Percentiles rank a stretch among this genome's conserved stretches.
These are phyloP conservation scores for Penicillium sp. DNA, from an alignment of 2,329 filamentous ascomycete genomes.

Conservation along the genomic window DNA sequence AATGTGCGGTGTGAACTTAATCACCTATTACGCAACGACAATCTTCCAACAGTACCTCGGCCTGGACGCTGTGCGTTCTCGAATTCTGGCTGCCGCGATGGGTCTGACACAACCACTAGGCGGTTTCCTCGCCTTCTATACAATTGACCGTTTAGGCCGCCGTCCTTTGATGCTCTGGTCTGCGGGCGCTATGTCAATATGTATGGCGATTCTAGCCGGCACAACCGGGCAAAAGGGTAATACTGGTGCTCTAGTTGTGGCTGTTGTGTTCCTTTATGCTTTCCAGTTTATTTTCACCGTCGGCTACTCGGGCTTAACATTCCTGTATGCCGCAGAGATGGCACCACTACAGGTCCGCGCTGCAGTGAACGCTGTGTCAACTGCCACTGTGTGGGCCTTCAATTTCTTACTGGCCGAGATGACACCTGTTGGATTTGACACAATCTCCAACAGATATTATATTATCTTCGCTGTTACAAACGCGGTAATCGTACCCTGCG, in stretches of 20 bases:
- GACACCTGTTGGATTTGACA: slow-evolving; percentile 39
- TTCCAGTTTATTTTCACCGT: slow-evolving; percentile 63
- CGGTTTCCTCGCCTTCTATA: slow-evolving; percentile 47
- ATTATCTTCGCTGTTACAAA: slow-evolving; percentile 47
- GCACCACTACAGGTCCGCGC: slow-evolving; percentile 45
- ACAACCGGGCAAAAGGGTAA: slow-evolving; percentile 49
- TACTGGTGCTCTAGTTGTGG: slow-evolving; percentile 50
- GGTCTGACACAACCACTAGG: slow-evolving; percentile 38
- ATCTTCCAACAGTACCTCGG: slow-evolving; percentile 39
- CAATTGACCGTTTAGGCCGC: slow-evolving; percentile 45
- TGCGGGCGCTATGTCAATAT: slow-evolving; percentile 29
- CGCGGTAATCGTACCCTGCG: slow-evolving; percentile 28
- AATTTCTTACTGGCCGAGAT: slow-evolving; percentile 40
- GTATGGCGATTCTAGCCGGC: slow-evolving; percentile 47
- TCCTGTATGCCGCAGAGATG: slow-evolving; percentile 61
- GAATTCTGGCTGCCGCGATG: slow-evolving; percentile 32
- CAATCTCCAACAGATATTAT: slow-evolving; percentile 50
- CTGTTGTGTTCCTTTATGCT: slow-evolving; percentile 58
- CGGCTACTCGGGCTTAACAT: slow-evolving; percentile 60
- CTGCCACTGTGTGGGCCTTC: slow-evolving; percentile 44
- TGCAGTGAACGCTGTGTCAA: slow-evolving; percentile 50
- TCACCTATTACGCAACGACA: slow-evolving; percentile 37
- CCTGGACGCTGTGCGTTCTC: slow-evolving; percentile 22
- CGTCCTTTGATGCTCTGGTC: slow-evolving; percentile 37
- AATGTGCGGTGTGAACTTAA: slow-evolving; percentile 39